Conservation (phyloP, 352 stramenopile species). For the Pythium insidiosum region DNA sequence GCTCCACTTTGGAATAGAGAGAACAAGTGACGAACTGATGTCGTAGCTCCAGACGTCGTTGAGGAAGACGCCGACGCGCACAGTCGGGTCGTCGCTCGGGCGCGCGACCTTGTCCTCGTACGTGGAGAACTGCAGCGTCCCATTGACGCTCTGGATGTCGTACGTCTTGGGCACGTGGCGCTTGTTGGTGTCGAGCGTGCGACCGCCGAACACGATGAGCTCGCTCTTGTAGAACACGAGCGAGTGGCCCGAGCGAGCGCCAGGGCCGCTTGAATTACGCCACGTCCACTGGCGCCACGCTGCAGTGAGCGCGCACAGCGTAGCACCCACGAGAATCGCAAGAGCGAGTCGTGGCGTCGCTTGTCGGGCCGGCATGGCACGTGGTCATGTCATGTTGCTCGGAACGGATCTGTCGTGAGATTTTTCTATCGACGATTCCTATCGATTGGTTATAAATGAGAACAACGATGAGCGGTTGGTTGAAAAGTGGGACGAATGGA, state of each 20-base stretch:
- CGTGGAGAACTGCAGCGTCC: slow-evolving; percentile 76
- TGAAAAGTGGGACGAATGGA: not conserved
- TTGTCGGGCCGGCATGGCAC: not conserved
- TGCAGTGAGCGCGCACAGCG: not conserved
- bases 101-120: slow-evolving; percentile 85
- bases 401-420: not conserved
- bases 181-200: slow-evolving; percentile 83
- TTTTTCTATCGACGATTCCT: not conserved
- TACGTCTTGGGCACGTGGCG: slow-evolving; percentile 90
- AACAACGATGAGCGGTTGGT: not conserved
- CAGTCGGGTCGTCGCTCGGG: slow-evolving; percentile 24
- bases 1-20: not conserved
- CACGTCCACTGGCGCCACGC: slow-evolving; percentile 87
- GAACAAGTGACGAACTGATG: slow-evolving; percentile 46
- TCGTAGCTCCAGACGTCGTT: slow-evolving; percentile 97
- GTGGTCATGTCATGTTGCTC: not conserved
- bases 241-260: slow-evolving; percentile 77
- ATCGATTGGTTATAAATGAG: slow-evolving; percentile 4
- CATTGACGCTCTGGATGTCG: slow-evolving; percentile 74
- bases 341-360: not conserved
- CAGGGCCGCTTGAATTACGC: slow-evolving; percentile 40
- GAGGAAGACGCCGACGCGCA: slow-evolving; percentile 87
- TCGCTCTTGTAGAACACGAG: slow-evolving; percentile 78
- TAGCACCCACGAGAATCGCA: not conserved
- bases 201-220: slow-evolving; percentile 89